phyloP scores from a whole-genome alignment of 2,329 filamentous ascomycete species.

The Apiospora phragmitis region DNA sequence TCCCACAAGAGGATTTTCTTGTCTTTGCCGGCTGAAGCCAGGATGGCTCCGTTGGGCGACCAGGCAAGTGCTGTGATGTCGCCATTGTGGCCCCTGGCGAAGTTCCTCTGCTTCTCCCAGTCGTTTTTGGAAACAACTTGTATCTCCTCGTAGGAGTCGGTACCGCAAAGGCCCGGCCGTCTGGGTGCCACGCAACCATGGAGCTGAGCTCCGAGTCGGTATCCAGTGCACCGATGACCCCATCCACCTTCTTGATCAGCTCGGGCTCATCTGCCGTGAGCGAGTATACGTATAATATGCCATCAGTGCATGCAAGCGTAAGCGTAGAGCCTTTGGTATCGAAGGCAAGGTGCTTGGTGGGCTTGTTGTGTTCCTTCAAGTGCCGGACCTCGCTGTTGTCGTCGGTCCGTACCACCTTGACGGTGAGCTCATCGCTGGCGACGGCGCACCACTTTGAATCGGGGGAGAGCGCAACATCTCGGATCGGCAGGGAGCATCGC shows the following conservation, averaged over 20 bases:
- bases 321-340: conserved; percentile 76
- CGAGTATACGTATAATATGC: conserved; percentile 87
- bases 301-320: conserved; percentile 84
- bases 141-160: conserved; percentile 81
- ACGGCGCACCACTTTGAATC: conserved; percentile 89
- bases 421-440: conserved; percentile 91
- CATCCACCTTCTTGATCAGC: conserved; percentile 80
- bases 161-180: conserved; percentile 86
- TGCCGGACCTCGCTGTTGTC: conserved; percentile 77
- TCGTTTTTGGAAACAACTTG: conserved; percentile 86
- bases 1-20: conserved; percentile 83
- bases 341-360: conserved; percentile 91
- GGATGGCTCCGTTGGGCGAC: conserved; percentile 91
- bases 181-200: conserved; percentile 85
- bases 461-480: conserved; percentile 80
- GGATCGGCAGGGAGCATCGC: conserved; percentile 80
- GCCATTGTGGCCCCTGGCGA: conserved; percentile 76
- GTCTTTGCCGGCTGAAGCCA: conserved; percentile 70
- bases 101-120: conserved; percentile 83
- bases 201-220: conserved; percentile 75
- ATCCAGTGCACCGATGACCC: conserved; percentile 78
- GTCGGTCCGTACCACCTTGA: conserved; percentile 82
- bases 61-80: conserved; percentile 87
- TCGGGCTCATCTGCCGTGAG: conserved; percentile 76
- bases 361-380: conserved; percentile 78